Evolutionary conservation across 2,329 filamentous ascomycete genomes (phyloP).

Genomic region (Alternaria dauci): DNA sequence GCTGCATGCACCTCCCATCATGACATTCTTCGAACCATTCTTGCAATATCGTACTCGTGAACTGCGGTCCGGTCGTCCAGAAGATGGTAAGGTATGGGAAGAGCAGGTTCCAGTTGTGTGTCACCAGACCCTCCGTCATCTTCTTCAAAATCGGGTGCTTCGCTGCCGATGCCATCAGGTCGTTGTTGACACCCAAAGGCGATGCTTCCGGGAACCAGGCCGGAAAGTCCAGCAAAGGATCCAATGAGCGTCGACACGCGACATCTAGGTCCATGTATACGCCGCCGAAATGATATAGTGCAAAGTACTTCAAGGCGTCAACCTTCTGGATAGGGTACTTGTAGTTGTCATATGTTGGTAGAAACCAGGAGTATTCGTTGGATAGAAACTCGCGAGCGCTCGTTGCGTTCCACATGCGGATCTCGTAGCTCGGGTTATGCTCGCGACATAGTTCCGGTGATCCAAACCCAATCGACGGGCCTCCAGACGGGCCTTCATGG

Average conservation of each 20-base stretch:
- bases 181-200: constrained; percentile 34
- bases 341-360: constrained; percentile 34
- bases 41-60: constrained; percentile 34
- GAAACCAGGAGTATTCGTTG: constrained; percentile 30
- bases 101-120: constrained; percentile 27
- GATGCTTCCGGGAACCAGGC: constrained; percentile 34
- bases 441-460: constrained; percentile 27
- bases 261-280: constrained; percentile 41
- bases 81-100: constrained; percentile 43
- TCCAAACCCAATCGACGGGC: constrained; percentile 17
- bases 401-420: constrained; percentile 31
- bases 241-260: constrained; percentile 27
- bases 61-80: constrained; percentile 43
- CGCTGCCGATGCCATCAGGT: constrained; percentile 30
- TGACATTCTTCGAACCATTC: constrained; percentile 24
- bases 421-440: constrained; percentile 28
- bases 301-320: constrained; percentile 39
- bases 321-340: constrained; percentile 35
- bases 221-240: constrained; percentile 26
- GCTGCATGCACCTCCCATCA: neutral
- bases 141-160: constrained; percentile 31
- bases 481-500: constrained; percentile 14
- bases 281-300: constrained; percentile 34
- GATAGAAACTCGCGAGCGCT: constrained; percentile 24
- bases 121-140: constrained; percentile 23